These are phyloP conservation scores for Meyerozyma elateridarum DNA, from an alignment of 1,139 yeast genomes.

Conservation along the genomic window DNA sequence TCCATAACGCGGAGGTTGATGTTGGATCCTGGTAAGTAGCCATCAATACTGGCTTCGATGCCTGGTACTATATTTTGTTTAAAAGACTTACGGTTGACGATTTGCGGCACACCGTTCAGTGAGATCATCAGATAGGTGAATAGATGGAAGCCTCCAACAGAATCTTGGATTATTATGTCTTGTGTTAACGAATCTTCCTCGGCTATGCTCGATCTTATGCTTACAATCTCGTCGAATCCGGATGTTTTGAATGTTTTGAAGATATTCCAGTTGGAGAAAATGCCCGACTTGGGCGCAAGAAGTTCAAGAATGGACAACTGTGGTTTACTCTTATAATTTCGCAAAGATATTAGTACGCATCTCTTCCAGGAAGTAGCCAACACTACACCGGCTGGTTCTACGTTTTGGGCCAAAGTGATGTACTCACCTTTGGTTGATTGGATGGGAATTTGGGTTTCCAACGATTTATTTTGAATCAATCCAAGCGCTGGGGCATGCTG, in stretches of 20 bases:
- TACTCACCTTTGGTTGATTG: constrained; percentile 44
- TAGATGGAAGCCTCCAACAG: constrained; percentile 35
- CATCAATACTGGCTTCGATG: constrained; percentile 34
- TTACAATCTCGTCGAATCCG: constrained; percentile 46
- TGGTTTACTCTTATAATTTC: constrained; percentile 69
- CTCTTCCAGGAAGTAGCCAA: constrained; percentile 71
- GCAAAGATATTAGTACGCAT: constrained; percentile 55
- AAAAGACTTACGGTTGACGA: constrained; percentile 25
- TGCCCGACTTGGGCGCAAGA: constrained; percentile 16
- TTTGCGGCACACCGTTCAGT: constrained; percentile 24
- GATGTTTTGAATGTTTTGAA: constrained; percentile 20
- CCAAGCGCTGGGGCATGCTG: constrained; percentile 68
- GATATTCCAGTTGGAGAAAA: constrained; percentile 19
- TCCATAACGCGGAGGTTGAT: constrained; percentile 47
- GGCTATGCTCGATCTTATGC: constrained; percentile 55
- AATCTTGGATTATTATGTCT: constrained; percentile 42
- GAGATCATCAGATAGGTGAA: constrained; percentile 31
- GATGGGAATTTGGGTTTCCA: constrained; percentile 36
- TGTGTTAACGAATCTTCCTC: constrained; percentile 46
- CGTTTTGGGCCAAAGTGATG: constrained; percentile 53
- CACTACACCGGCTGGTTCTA: constrained; percentile 74
- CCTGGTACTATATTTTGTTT: constrained; percentile 25
- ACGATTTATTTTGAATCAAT: constrained; percentile 40
- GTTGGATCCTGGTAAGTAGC: constrained; percentile 34
- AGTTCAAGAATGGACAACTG: constrained; percentile 34